phyloP scores from a whole-genome alignment of 768 basidiomycete genomes.

The Lactifluus piperatus region DNA sequence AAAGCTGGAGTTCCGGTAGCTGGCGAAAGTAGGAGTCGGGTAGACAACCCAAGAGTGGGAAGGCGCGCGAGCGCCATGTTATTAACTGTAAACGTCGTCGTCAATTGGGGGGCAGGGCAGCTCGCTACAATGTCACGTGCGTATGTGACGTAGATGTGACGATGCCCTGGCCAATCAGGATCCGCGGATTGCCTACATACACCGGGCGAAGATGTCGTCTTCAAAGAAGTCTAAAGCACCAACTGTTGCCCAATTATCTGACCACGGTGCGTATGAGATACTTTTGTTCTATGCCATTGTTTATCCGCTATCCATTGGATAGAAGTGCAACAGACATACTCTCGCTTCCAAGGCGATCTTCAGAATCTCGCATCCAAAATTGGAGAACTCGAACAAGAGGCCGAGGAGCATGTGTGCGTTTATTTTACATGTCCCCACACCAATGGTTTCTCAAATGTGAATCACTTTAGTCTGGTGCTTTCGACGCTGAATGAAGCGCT shows the following conservation, averaged over 20 bases:
- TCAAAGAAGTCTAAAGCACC: conserved; percentile 54
- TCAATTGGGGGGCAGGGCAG: no score
- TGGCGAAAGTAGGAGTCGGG: conserved; percentile 32
- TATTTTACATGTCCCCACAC: conserved; percentile 15
- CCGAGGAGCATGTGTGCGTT: conserved; percentile 87
- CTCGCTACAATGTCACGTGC: conserved; percentile 8
- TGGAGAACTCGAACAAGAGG: conserved; percentile 90
- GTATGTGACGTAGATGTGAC: conserved; percentile 20
- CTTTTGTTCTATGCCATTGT: not conserved
- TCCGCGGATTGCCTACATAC: conserved; percentile 21
- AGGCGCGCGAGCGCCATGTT: conserved; percentile 53
- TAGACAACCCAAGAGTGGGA: conserved; percentile 43
- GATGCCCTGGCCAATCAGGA: conserved; percentile 39
- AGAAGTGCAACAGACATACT: conserved; percentile 82
- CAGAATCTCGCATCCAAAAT: conserved; percentile 92
- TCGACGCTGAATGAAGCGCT: conserved; percentile 78
- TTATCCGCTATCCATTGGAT: conserved; percentile 30
- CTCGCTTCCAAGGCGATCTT: conserved; percentile 78
- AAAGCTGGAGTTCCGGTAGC: conserved; percentile 23
- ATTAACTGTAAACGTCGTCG: conserved; percentile 35
- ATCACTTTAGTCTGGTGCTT: conserved; percentile 63
- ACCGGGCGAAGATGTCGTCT: conserved; percentile 35
- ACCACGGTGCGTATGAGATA: conserved; percentile 56
- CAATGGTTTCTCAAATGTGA: not conserved
- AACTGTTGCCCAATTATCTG: conserved; percentile 43